phyloP scores from a whole-genome alignment of 2,329 filamentous ascomycete genomes.

The Alternaria postmessia region DNA sequence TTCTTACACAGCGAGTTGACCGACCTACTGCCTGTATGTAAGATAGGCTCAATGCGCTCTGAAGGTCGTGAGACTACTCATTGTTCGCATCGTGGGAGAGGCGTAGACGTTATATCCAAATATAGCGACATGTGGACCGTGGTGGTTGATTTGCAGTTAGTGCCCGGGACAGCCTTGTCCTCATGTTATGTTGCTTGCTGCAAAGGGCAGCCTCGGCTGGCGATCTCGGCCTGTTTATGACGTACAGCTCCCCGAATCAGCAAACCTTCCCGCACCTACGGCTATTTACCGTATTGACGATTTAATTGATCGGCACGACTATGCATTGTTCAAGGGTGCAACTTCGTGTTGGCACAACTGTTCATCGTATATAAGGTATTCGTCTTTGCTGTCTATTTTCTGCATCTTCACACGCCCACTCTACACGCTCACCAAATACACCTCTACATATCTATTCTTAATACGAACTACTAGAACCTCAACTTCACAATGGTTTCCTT shows the following conservation, averaged over 20 bases:
- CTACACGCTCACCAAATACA: background rate
- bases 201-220: slow-evolving; percentile 1
- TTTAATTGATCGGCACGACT: slow-evolving; percentile 7
- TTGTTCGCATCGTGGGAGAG: background rate
- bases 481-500: slow-evolving; percentile 20
- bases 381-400: background rate
- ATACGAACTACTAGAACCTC: background rate
- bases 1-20: background rate
- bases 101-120: slow-evolving; percentile 2
- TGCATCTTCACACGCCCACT: background rate
- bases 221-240: slow-evolving; percentile 5
- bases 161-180: background rate
- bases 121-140: background rate
- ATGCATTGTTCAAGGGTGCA: background rate
- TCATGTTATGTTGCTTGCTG: background rate
- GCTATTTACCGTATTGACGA: slow-evolving; percentile 2
- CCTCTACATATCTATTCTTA: background rate
- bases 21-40: background rate
- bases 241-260: slow-evolving; percentile 4
- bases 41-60: background rate
- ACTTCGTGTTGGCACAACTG: background rate
- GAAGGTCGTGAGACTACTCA: background rate
- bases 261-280: background rate
- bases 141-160: background rate
- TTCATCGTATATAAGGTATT: background rate